Evolutionary conservation across 805 yeast species (phyloP).

Genomic region (Yarrowia sp.): DNA sequence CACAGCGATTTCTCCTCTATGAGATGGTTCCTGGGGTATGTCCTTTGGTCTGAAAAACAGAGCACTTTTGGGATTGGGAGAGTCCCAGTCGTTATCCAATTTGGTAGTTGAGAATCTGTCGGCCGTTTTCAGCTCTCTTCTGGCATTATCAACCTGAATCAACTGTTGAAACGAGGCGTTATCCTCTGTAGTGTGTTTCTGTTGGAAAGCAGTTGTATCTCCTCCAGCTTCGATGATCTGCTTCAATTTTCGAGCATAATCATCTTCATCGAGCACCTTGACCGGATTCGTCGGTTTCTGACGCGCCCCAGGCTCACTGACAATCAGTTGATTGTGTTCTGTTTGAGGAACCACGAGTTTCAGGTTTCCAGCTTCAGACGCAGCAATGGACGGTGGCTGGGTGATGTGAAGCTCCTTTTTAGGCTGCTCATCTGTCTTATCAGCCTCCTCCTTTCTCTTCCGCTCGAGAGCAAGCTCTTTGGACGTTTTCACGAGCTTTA

Average conservation of each 20-base stretch:
- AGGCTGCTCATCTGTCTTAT: neutral
- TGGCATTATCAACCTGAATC: conserved; percentile 43
- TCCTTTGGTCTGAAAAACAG: conserved; percentile 19
- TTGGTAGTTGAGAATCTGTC: neutral
- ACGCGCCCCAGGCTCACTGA: conserved; percentile 7
- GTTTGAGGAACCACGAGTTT: conserved; percentile 14
- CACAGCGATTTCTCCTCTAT: conserved; percentile 22
- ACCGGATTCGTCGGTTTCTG: conserved; percentile 23
- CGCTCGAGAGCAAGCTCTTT: conserved; percentile 8
- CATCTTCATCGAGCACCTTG: conserved; percentile 47
- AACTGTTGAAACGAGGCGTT: conserved; percentile 46
- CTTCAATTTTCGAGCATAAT: conserved; percentile 43
- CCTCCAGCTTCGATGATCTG: conserved; percentile 42
- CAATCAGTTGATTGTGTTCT: conserved; percentile 33
- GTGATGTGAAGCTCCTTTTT: conserved; percentile 16
- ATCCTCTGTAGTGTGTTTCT: conserved; percentile 47
- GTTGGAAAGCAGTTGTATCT: conserved; percentile 43
- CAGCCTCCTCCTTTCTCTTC: neutral
- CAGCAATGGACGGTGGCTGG: conserved; percentile 12
- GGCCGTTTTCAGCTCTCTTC: conserved; percentile 6
- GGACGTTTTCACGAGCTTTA: conserved; percentile 31
- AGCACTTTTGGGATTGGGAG: conserved; percentile 19
- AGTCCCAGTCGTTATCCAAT: conserved; percentile 15
- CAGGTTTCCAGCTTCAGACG: conserved; percentile 25
- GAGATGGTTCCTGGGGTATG: conserved; percentile 16